Base-by-base conservation (phyloP, 768 basidiomycete species). In the Serendipita vermifera region DNA sequence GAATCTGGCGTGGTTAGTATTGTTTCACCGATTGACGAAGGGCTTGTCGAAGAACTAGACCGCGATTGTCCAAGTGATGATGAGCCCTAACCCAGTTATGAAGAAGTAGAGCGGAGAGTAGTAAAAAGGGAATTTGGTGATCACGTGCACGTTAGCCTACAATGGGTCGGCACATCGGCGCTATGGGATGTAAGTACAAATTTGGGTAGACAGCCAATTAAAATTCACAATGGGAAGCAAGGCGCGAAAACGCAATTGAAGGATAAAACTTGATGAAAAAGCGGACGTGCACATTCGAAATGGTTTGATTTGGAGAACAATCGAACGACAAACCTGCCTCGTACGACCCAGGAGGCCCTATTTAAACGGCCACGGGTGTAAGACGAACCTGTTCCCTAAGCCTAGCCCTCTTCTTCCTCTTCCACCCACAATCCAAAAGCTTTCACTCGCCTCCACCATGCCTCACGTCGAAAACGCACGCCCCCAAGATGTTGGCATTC, bases 401-500 rank as follows among this genome's bases (percentile, higher is more conserved):
- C n/a, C n/a, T n/a, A n/a, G n/a, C n/a, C n/a, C n/a, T n/a, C n/a
- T n/a, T n/a, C n/a, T n/a, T n/a, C n/a, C n/a, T n/a, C n/a, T n/a
- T n/a, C n/a, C n/a, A n/a, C n/a, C n/a, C n/a, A n/a, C n/a, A n/a
- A n/a, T 51, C 17, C 27, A 9, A 22, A 20, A 51, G 5, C 22
- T 51, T 51, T 22, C n/a, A 31, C 46, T n/a, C 24, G 11, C 32
- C 9, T 26, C 46, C 46, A 20, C n/a, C 36, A 41, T 41, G 39
- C 26, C 39, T 41, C 6, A 17, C 39, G 17, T 26, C 7, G 39
- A 60, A 24, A 31, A 56, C 54, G 22, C 62, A 27, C 86, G 90
- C 63, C 90, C 93, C 58, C 81, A 85, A 74, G 87, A 96, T 71
- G 92, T 96, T 62, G 93, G 93, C 66, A 82, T 98, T 69, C 85